Conservation (phyloP, 2,329 filamentous ascomycete species). For the Trichophyton verrucosum region DNA sequence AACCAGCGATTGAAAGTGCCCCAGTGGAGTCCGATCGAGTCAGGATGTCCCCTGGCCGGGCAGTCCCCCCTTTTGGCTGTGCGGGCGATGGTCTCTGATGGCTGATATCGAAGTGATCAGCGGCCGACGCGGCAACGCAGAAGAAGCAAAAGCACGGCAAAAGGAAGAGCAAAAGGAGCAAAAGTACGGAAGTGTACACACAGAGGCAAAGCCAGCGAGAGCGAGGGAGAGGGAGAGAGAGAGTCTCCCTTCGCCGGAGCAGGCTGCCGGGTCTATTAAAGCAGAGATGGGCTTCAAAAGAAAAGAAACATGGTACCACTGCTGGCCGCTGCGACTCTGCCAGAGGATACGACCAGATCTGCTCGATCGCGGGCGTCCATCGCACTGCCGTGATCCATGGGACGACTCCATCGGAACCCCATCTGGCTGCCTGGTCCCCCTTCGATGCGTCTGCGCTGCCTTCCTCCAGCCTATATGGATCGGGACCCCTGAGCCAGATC, state of each 20-base stretch:
- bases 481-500: conserved; percentile 1
- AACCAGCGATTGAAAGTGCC: too few species aligned
- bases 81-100: background rate
- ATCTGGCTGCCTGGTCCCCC: background rate
- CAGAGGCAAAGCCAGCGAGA: too few species aligned
- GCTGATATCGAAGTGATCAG: background rate
- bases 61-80: too few species aligned
- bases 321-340: too few species aligned
- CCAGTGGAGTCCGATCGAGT: background rate
- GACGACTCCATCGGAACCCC: too few species aligned
- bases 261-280: too few species aligned
- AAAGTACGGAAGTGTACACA: too few species aligned
- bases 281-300: too few species aligned
- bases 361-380: background rate
- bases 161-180: too few species aligned
- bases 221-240: background rate
- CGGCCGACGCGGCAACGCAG: background rate
- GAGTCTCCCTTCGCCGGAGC: too few species aligned
- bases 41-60: background rate
- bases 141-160: background rate
- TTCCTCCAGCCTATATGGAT: background rate
- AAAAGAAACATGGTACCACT: too few species aligned
- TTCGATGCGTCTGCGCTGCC: background rate
- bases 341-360: background rate
- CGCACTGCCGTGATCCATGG: too few species aligned